Conservation (phyloP, 2,329 filamentous ascomycete species). For the Fusarium sarcochroum region DNA sequence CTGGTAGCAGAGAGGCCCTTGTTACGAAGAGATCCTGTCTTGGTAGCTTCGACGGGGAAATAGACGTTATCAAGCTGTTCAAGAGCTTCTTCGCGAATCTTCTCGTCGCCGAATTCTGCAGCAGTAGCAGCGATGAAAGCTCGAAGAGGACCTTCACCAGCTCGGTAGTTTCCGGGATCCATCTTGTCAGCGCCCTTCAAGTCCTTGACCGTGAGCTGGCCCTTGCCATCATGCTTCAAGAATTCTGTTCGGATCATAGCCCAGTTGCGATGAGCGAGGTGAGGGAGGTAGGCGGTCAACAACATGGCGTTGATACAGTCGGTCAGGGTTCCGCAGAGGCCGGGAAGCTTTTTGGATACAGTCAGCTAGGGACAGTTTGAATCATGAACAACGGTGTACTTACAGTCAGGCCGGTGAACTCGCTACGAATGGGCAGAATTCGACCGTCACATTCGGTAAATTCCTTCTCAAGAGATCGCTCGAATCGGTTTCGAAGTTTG, state of each 20-base stretch:
- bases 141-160: neutral
- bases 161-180: neutral
- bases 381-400: neutral
- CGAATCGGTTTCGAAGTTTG: neutral
- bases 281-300: too few relatives aligned
- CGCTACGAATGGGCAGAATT: neutral
- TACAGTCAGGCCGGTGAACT: neutral
- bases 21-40: neutral
- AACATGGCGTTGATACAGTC: conserved; percentile 1
- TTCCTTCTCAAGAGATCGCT: neutral
- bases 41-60: neutral
- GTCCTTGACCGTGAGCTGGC: neutral
- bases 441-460: neutral
- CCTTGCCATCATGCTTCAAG: neutral
- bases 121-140: neutral
- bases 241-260: neutral
- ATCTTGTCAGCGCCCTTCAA: neutral
- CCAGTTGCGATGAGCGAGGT: neutral
- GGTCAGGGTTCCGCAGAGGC: neutral
- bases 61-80: neutral
- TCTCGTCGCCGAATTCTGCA: neutral
- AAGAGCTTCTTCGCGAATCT: neutral
- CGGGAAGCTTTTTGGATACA: rapidly evolving
- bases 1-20: neutral
- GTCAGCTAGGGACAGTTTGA: neutral